These are phyloP conservation scores for Chernovozyma aurita DNA, from an alignment of 1,139 yeast species.

Conservation along the genomic window DNA sequence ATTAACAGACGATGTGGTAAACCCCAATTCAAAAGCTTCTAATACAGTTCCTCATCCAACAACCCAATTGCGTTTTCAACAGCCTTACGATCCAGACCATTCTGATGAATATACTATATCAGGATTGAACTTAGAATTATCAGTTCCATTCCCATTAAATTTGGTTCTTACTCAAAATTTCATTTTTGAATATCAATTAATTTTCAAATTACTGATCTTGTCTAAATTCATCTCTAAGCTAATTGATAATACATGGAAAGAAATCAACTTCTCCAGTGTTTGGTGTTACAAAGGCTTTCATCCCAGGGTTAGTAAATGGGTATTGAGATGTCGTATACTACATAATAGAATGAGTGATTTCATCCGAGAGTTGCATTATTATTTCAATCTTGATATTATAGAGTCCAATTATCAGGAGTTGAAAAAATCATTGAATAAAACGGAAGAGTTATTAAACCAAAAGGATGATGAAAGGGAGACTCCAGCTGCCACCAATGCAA, in stretches of 20 bases:
- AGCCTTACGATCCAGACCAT: slow-evolving; percentile 42
- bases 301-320: slow-evolving; percentile 49
- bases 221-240: slow-evolving; percentile 58
- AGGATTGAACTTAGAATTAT: slow-evolving; percentile 58
- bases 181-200: slow-evolving; percentile 71
- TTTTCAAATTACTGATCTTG: slow-evolving; percentile 68
- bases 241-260: slow-evolving; percentile 69
- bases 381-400: slow-evolving; percentile 58
- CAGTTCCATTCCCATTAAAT: slow-evolving; percentile 83
- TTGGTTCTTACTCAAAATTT: slow-evolving; percentile 67
- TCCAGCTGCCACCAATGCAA: background rate
- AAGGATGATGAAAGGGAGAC: slow-evolving; percentile 6
- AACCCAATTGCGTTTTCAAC: slow-evolving; percentile 1
- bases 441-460: slow-evolving; percentile 14
- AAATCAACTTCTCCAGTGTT: slow-evolving; percentile 57
- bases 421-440: slow-evolving; percentile 17
- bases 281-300: slow-evolving; percentile 56
- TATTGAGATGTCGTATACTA: slow-evolving; percentile 50
- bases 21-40: slow-evolving; percentile 11
- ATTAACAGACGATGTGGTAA: background rate
- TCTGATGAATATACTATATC: slow-evolving; percentile 31
- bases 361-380: slow-evolving; percentile 51
- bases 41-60: slow-evolving; percentile 10
- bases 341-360: slow-evolving; percentile 63
- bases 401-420: slow-evolving; percentile 52